Conservation (phyloP, 352 stramenopile species). For the Phytopythium kandeliae region DNA sequence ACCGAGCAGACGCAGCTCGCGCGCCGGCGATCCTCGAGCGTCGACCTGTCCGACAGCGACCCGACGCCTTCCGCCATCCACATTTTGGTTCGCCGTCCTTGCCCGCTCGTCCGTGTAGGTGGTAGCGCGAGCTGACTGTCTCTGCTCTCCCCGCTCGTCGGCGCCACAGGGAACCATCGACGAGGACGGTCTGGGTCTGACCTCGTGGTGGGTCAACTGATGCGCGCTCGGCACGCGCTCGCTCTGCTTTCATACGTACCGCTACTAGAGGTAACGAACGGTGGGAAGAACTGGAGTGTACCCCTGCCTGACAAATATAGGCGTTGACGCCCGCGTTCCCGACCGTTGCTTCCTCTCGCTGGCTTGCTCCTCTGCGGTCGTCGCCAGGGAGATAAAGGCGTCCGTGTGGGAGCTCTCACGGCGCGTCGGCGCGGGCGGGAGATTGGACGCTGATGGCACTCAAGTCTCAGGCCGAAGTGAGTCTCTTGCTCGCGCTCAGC, state of each 20-base stretch:
- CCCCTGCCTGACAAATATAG: neutral
- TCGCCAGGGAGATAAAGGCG: too few species aligned
- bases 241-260: slow-evolving; percentile 2
- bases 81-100: slow-evolving; percentile 50
- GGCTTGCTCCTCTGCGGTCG: too few species aligned
- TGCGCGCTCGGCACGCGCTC: neutral
- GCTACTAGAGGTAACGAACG: slow-evolving; percentile 3
- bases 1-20: slow-evolving; percentile 35
- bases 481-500: slow-evolving; percentile 40
- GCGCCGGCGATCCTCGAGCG: slow-evolving; percentile 71
- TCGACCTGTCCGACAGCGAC: slow-evolving; percentile 80
- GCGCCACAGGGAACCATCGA: slow-evolving; percentile 88
- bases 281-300: neutral
- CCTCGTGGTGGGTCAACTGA: slow-evolving; percentile 72
- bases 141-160: too few species aligned
- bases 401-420: too few species aligned
- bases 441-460: slow-evolving; percentile 17
- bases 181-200: slow-evolving; percentile 76
- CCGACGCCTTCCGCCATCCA: slow-evolving; percentile 79
- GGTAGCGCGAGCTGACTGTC: too few species aligned
- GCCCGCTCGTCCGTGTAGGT: neutral
- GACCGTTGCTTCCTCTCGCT: neutral
- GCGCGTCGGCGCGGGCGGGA: too few species aligned
- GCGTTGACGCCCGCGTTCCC: neutral
- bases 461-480: slow-evolving; percentile 46